Conservation (phyloP, 2,329 filamentous ascomycete genomes). For the Fusarium mexicanum region DNA sequence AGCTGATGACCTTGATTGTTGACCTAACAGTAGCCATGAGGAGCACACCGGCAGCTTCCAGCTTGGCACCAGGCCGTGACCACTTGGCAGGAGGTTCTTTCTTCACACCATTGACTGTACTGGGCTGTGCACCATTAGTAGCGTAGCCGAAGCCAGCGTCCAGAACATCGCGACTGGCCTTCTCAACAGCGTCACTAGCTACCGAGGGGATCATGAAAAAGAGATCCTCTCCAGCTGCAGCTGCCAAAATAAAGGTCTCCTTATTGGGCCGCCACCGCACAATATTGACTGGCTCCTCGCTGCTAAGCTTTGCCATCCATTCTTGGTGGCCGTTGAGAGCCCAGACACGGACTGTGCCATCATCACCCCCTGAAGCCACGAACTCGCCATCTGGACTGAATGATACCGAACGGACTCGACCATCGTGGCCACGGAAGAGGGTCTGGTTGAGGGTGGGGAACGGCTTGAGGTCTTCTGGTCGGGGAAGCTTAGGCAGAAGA, state of each 20-base stretch:
- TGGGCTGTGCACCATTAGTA: conserved; percentile 69
- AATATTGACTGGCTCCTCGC: conserved; percentile 81
- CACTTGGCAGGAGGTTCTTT: conserved; percentile 85
- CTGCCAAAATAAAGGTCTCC: conserved; percentile 83
- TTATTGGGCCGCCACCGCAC: conserved; percentile 90
- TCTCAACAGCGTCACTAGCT: conserved; percentile 77
- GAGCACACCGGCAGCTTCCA: conserved; percentile 82
- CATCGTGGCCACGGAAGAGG: conserved; percentile 87
- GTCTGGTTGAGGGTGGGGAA: conserved; percentile 93
- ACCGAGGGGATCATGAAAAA: conserved; percentile 84
- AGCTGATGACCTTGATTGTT: conserved; percentile 86
- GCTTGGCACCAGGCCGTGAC: conserved; percentile 77
- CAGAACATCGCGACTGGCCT: conserved; percentile 77
- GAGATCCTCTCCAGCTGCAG: conserved; percentile 84
- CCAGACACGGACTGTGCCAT: conserved; percentile 92
- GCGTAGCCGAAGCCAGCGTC: conserved; percentile 95
- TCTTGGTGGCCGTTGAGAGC: conserved; percentile 88
- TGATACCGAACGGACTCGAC: conserved; percentile 83
- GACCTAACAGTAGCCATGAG: conserved; percentile 83
- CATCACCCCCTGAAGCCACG: conserved; percentile 92
- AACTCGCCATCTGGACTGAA: conserved; percentile 88
- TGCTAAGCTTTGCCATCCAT: conserved; percentile 82
- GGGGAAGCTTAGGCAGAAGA: conserved; percentile 89
- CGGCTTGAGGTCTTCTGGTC: conserved; percentile 90
- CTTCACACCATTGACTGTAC: conserved; percentile 63